A percentile compares a stretch with the other conserved stretches of the same genome.
These are phyloP conservation scores for Penicillium arizonense DNA, from an alignment of 495 filamentous ascomycete species.

Conservation along the genomic window DNA sequence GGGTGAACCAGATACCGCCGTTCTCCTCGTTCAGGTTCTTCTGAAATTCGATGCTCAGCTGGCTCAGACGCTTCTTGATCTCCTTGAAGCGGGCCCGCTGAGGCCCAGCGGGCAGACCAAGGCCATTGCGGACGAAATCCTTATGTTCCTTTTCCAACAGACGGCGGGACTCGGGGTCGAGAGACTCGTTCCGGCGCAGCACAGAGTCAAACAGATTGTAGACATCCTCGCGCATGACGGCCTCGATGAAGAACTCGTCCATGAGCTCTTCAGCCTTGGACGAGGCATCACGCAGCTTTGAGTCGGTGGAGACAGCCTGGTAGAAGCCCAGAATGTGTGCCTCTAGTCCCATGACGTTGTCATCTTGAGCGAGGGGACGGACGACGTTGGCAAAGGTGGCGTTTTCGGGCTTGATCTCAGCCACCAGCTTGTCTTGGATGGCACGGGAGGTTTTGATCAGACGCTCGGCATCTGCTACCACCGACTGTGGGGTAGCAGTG, in stretches of 20 bases:
- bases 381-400: slow-evolving; percentile 68
- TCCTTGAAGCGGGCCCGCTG: slow-evolving; percentile 67
- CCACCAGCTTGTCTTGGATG: slow-evolving; percentile 73
- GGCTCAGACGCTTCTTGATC: slow-evolving; percentile 68
- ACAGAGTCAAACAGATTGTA: slow-evolving; percentile 62
- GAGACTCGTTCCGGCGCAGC: slow-evolving; percentile 54
- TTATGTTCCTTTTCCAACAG: slow-evolving; percentile 70
- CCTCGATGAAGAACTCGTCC: slow-evolving; percentile 65
- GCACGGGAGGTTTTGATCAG: slow-evolving; percentile 67
- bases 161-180: slow-evolving; percentile 62
- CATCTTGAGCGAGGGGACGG: slow-evolving; percentile 62
- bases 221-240: slow-evolving; percentile 67
- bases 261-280: slow-evolving; percentile 66
- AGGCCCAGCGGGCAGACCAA: slow-evolving; percentile 60
- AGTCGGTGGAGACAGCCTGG: slow-evolving; percentile 71
- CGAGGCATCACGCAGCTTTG: slow-evolving; percentile 67
- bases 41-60: slow-evolving; percentile 64
- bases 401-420: slow-evolving; percentile 58
- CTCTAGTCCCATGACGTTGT: slow-evolving; percentile 60
- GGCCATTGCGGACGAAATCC: slow-evolving; percentile 60
- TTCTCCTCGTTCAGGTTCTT: slow-evolving; percentile 70
- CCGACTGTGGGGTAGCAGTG: slow-evolving; percentile 72
- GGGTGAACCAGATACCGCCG: slow-evolving; percentile 65
- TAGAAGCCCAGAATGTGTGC: slow-evolving; percentile 70
- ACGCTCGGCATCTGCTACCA: slow-evolving; percentile 73